These are phyloP conservation scores for Claviceps quebecensis DNA, from an alignment of 2,329 filamentous ascomycete species.

Conservation along the genomic window DNA sequence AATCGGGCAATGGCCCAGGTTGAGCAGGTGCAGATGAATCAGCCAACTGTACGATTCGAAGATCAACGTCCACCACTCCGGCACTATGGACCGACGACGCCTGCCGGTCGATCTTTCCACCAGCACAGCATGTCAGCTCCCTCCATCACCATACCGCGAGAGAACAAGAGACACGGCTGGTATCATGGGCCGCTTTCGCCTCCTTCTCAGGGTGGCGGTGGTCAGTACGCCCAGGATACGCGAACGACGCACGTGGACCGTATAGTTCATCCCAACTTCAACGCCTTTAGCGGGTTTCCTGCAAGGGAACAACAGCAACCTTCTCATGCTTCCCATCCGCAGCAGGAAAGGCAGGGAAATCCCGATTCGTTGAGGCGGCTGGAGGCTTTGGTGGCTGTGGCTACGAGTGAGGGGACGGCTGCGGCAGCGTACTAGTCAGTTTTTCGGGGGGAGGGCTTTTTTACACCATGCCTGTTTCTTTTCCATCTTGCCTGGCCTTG, in stretches of 20 bases:
- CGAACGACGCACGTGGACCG: slow-evolving; percentile 35
- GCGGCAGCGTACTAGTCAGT: slow-evolving; percentile 28
- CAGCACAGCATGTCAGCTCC: slow-evolving; percentile 49
- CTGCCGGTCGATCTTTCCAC: slow-evolving; percentile 24
- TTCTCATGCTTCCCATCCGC: slow-evolving; percentile 5
- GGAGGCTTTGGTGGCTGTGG: slow-evolving; percentile 30
- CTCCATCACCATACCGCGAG: slow-evolving; percentile 39
- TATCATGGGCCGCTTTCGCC: slow-evolving; percentile 42
- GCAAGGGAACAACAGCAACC: slow-evolving; percentile 16
- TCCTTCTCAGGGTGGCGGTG: slow-evolving; percentile 18
- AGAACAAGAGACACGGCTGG: slow-evolving; percentile 56
- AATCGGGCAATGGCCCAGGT: slow-evolving; percentile 40
- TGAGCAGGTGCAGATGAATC: slow-evolving; percentile 32
- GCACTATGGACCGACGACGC: slow-evolving; percentile 17
- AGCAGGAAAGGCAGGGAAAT: slow-evolving; percentile 16
- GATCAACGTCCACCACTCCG: slow-evolving; percentile 26
- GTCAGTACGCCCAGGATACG: slow-evolving; percentile 14
- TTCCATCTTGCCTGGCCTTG: not conserved
- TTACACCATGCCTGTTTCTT: not conserved
- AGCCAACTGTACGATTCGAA: slow-evolving; percentile 41
- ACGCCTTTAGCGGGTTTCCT: slow-evolving; percentile 37
- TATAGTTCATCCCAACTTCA: slow-evolving; percentile 44
- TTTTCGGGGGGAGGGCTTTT: no score
- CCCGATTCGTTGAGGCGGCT: slow-evolving; percentile 23
- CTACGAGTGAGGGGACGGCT: slow-evolving; percentile 29